These are phyloP conservation scores for Chlamydomonas asymmetrica DNA, from an alignment of 139 green algal genomes.

Conservation along the genomic window DNA sequence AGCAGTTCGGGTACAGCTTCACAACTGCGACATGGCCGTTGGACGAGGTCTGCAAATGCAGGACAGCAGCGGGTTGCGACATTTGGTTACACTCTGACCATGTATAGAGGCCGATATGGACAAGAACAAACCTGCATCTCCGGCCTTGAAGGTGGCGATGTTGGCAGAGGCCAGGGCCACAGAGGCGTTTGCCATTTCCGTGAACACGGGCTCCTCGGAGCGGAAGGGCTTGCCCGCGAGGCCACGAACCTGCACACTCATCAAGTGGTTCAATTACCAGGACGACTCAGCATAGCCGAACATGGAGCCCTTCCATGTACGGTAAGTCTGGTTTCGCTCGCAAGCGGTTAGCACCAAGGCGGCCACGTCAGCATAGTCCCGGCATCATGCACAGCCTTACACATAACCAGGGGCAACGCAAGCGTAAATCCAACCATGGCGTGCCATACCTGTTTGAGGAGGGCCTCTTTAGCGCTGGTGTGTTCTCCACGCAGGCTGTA, in stretches of 20 bases:
- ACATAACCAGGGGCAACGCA: neutral
- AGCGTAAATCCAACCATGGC: neutral
- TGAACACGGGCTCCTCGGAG: constrained; percentile 44
- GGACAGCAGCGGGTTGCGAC: neutral
- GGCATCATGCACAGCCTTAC: neutral
- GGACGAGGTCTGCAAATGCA: neutral
- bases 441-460: constrained; percentile 59
- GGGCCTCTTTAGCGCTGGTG: constrained; percentile 59
- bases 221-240: constrained; percentile 58
- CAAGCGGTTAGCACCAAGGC: neutral
- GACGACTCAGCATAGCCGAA: no score
- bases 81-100: neutral
- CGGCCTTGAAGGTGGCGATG: constrained; percentile 15
- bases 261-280: neutral
- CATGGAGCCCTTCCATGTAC: neutral
- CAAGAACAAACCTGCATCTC: neutral
- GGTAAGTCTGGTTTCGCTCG: neutral
- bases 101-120: neutral
- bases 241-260: constrained; percentile 41
- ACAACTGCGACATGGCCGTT: neutral
- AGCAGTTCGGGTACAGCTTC: neutral
- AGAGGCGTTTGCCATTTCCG: constrained; percentile 56
- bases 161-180: constrained; percentile 45
- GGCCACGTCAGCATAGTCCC: neutral
- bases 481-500: constrained; percentile 45